Percentiles rank a stretch among this genome's conserved stretches.
These are phyloP conservation scores for Exobasidium rhododendri DNA, from an alignment of 1,284 basidiomycete genomes.

Conservation along the genomic window DNA sequence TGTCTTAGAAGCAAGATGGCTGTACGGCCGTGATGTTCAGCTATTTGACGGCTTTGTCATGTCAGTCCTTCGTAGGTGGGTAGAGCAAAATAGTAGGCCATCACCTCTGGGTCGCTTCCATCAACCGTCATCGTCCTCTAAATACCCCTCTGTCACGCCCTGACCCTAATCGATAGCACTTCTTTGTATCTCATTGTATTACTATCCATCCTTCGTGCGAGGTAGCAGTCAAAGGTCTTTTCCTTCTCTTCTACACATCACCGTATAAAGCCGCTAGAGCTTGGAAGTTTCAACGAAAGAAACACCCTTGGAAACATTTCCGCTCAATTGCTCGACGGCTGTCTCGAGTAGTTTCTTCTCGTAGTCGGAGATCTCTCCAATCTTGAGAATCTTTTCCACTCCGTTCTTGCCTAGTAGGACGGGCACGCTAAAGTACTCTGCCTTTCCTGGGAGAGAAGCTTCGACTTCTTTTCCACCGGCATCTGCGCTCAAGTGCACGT, in stretches of 20 bases:
- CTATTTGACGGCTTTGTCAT: conserved; percentile 2
- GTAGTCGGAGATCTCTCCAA: conserved; percentile 59
- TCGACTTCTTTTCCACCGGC: conserved; percentile 41
- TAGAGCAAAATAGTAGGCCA: neutral
- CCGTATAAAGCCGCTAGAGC: conserved; percentile 4
- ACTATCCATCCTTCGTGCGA: too few species aligned
- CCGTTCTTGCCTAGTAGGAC: conserved; percentile 55
- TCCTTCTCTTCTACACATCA: neutral
- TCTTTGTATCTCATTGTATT: too few species aligned
- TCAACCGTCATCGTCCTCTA: too few species aligned
- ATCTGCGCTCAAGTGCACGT: conserved; percentile 49
- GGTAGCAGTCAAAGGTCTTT: neutral
- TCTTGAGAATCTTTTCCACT: conserved; percentile 61
- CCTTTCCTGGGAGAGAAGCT: conserved; percentile 40
- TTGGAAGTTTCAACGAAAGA: conserved; percentile 11
- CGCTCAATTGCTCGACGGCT: conserved; percentile 58
- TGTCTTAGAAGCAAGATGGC: too few species aligned
- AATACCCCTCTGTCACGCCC: too few species aligned
- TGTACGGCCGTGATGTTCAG: neutral
- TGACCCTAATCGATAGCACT: too few species aligned
- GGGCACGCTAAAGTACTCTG: conserved; percentile 51
- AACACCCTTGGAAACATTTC: conserved; percentile 18
- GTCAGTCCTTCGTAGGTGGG: neutral
- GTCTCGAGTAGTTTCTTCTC: conserved; percentile 60
- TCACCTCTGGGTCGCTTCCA: too few species aligned